A percentile compares a stretch with the other conserved stretches of the same genome.
These are phyloP conservation scores for Colletotrichum spinosum DNA, from an alignment of 2,329 filamentous ascomycete species.

Conservation along the genomic window DNA sequence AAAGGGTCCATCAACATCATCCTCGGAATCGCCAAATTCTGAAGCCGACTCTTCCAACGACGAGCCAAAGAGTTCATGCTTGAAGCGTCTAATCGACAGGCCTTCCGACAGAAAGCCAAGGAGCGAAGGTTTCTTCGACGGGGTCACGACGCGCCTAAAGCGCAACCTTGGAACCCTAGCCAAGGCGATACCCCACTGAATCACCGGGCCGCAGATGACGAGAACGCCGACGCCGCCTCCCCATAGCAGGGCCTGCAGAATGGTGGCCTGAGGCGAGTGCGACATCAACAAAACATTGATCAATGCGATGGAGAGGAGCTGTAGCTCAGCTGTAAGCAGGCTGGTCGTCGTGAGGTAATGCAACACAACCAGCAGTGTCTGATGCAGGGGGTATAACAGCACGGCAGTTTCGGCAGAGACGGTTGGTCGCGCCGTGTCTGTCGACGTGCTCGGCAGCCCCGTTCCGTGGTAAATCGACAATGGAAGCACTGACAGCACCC, in stretches of 20 bases:
- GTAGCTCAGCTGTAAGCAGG: slow-evolving; percentile 86
- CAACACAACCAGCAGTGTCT: slow-evolving; percentile 78
- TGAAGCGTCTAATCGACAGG: slow-evolving; percentile 61
- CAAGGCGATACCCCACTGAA: slow-evolving; percentile 86
- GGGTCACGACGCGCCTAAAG: slow-evolving; percentile 70
- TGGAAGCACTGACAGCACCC: slow-evolving; percentile 80
- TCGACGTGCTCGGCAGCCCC: not conserved
- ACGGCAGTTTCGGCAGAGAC: slow-evolving; percentile 69
- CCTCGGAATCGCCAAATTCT: slow-evolving; percentile 45
- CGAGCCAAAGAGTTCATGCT: slow-evolving; percentile 49
- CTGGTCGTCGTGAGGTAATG: slow-evolving; percentile 90
- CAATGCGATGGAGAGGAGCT: slow-evolving; percentile 84
- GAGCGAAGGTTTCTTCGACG: slow-evolving; percentile 48
- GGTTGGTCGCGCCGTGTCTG: slow-evolving; percentile 40
- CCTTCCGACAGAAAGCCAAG: slow-evolving; percentile 54
- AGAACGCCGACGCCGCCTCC: slow-evolving; percentile 83
- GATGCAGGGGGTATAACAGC: slow-evolving; percentile 85
- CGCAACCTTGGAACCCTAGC: slow-evolving; percentile 93
- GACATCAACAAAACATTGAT: slow-evolving; percentile 86
- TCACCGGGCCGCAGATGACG: slow-evolving; percentile 76
- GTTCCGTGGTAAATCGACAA: slow-evolving; percentile 28
- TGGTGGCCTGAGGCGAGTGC: slow-evolving; percentile 83
- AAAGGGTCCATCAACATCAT: slow-evolving; percentile 39
- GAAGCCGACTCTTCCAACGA: slow-evolving; percentile 47
- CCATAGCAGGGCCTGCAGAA: slow-evolving; percentile 89